Conservation (phyloP, 2,329 filamentous ascomycete genomes). For the Sarocladium brachiariae region DNA sequence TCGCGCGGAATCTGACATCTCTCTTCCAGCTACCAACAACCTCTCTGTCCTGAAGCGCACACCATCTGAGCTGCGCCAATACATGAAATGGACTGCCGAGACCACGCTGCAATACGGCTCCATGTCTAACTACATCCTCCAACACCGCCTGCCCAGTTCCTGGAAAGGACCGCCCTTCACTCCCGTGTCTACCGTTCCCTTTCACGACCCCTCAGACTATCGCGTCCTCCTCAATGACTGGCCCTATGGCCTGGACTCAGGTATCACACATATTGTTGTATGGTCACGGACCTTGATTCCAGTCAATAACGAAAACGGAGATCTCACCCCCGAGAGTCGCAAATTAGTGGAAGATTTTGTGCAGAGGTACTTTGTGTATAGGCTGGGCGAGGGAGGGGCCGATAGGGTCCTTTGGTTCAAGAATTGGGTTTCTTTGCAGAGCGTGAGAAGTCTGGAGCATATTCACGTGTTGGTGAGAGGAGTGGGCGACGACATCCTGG, state of each 20-base stretch:
- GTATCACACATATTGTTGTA: conserved; percentile 75
- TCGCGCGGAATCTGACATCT: background rate
- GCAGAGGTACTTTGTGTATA: conserved; percentile 57
- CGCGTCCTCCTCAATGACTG: conserved; percentile 83
- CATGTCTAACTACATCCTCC: conserved; percentile 71
- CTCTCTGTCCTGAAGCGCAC: conserved; percentile 71
- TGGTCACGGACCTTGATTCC: conserved; percentile 83
- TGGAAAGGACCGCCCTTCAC: conserved; percentile 61
- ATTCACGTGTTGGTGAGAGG: conserved; percentile 69
- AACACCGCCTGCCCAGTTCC: conserved; percentile 56
- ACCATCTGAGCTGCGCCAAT: conserved; percentile 72
- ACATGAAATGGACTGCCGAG: conserved; percentile 68
- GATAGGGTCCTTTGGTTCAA: conserved; percentile 76
- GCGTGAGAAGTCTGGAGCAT: conserved; percentile 80
- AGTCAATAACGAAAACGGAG: conserved; percentile 62
- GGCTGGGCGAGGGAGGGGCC: conserved; percentile 41
- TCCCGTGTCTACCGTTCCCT: conserved; percentile 42
- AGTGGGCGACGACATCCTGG: conserved; percentile 42
- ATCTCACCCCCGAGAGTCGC: conserved; percentile 63
- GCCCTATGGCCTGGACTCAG: conserved; percentile 71
- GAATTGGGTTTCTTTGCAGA: conserved; percentile 87
- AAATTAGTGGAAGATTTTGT: conserved; percentile 63
- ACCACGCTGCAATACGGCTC: conserved; percentile 69
- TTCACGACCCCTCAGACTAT: conserved; percentile 49
- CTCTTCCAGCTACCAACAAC: conserved; percentile 42